A percentile compares a stretch with the other conserved stretches of the same genome.
Evolutionary conservation across 441 rosid genomes (phyloP).

Genomic region (Adansonia rubrostipa): DNA sequence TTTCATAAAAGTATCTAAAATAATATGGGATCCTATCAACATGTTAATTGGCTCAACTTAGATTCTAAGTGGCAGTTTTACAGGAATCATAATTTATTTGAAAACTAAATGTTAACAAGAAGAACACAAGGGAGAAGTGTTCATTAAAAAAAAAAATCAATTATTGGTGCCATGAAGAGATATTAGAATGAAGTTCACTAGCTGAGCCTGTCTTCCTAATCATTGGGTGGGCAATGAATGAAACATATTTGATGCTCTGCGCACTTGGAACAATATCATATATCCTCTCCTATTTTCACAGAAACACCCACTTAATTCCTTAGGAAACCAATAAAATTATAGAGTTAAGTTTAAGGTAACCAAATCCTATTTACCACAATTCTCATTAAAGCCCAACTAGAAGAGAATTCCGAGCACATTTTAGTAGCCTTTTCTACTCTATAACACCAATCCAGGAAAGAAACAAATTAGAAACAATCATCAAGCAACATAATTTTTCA

Average conservation of each 20-base stretch:
- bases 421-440: background rate
- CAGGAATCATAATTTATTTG: background rate
- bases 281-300: conserved; percentile 10
- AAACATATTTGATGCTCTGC: conserved; percentile 13
- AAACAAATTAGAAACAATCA: background rate
- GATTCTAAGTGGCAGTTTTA: background rate
- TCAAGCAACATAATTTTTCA: background rate
- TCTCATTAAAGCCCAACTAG: background rate
- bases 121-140: background rate
- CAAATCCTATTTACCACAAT: background rate
- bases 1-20: background rate
- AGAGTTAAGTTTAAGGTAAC: background rate
- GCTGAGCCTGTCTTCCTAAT: background rate
- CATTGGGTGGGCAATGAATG: conserved; percentile 13
- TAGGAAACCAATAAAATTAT: background rate
- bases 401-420: background rate
- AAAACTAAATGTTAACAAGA: background rate
- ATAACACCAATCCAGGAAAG: conserved; percentile 5
- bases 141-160: background rate
- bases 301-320: conserved; percentile 9
- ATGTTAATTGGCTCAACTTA: conserved; percentile 1
- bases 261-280: background rate
- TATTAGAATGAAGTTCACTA: background rate
- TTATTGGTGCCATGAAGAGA: background rate
- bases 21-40: background rate